A percentile compares a stretch with the other conserved stretches of the same genome.
Evolutionary conservation across 164 flowering plant genomes (phyloP).

Genomic region (Hamamelis virginiana): DNA sequence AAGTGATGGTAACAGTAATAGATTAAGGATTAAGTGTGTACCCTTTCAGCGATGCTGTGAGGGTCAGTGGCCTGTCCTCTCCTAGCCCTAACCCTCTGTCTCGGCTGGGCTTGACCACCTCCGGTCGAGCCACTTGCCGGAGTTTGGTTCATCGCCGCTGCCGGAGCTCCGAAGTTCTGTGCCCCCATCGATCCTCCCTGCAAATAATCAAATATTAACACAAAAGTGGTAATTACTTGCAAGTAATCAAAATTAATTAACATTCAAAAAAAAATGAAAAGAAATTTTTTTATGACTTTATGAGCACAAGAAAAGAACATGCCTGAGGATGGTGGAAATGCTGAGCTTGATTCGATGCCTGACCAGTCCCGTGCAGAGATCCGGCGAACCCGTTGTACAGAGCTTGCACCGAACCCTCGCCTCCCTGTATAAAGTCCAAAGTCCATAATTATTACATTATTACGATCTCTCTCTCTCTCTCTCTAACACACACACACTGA

Average conservation of each 20-base stretch:
- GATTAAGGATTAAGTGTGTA: slow-evolving; percentile 23
- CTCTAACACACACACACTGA: too few relatives aligned
- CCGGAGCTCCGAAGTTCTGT: slow-evolving; percentile 46
- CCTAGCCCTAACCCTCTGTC: slow-evolving; percentile 83
- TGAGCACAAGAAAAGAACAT: neutral
- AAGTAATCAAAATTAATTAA: too few relatives aligned
- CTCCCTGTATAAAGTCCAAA: slow-evolving; percentile 30
- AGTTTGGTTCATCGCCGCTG: slow-evolving; percentile 38
- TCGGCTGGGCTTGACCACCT: slow-evolving; percentile 42
- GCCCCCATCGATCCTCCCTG: slow-evolving; percentile 37
- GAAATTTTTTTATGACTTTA: neutral
- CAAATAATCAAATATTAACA: neutral
- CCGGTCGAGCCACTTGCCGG: slow-evolving; percentile 38
- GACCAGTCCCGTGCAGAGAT: slow-evolving; percentile 45
- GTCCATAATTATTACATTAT: neutral
- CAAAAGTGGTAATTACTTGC: too few relatives aligned
- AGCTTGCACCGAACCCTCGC: slow-evolving; percentile 52
- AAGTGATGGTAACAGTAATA: neutral
- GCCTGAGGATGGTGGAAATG: slow-evolving; percentile 59
- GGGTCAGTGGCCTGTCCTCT: slow-evolving; percentile 99
- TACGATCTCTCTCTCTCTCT: neutral
- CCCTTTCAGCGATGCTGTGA: slow-evolving; percentile 98
- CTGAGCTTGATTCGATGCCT: slow-evolving; percentile 38
- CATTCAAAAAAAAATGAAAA: too few relatives aligned
- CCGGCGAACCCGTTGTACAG: slow-evolving; percentile 61